phyloP scores from a whole-genome alignment of 1,284 basidiomycete species.

The Ceratobasidium sp. region DNA sequence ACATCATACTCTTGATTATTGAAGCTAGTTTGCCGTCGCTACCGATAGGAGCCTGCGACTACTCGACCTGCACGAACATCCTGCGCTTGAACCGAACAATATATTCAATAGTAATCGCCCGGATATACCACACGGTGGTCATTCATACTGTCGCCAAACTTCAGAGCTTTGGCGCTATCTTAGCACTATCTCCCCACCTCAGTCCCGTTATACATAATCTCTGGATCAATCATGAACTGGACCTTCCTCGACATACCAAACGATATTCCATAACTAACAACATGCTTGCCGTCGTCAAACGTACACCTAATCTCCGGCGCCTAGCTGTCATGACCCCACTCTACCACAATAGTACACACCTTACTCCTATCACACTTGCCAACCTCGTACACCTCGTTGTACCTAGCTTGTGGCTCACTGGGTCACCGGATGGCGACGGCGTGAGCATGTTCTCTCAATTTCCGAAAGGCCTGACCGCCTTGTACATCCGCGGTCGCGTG shows the following conservation, averaged over 20 bases:
- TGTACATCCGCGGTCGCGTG: slow-evolving; percentile 22
- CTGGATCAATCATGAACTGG: slow-evolving; percentile 24
- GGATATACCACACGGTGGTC: background rate
- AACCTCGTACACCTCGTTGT: slow-evolving; percentile 9
- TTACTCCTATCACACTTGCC: background rate
- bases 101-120: slow-evolving; percentile 10
- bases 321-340: slow-evolving; percentile 16
- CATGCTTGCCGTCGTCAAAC: background rate
- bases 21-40: slow-evolving; percentile 1
- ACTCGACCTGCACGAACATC: background rate
- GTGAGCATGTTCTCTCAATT: slow-evolving; percentile 18
- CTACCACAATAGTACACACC: background rate
- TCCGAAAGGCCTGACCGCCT: background rate
- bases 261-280: slow-evolving; percentile 13
- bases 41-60: background rate
- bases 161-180: background rate
- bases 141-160: background rate
- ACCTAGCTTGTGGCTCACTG: slow-evolving; percentile 25
- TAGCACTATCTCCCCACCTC: slow-evolving; percentile 5
- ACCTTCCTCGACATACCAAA: background rate
- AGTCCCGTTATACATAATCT: slow-evolving; percentile 20
- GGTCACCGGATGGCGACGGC: background rate
- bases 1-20: slow-evolving; percentile 7
- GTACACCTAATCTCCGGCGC: slow-evolving; percentile 13
- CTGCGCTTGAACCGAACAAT: slow-evolving; percentile 18